phyloP scores from a whole-genome alignment of 2,329 filamentous ascomycete species.

The Aspergillus proliferans region DNA sequence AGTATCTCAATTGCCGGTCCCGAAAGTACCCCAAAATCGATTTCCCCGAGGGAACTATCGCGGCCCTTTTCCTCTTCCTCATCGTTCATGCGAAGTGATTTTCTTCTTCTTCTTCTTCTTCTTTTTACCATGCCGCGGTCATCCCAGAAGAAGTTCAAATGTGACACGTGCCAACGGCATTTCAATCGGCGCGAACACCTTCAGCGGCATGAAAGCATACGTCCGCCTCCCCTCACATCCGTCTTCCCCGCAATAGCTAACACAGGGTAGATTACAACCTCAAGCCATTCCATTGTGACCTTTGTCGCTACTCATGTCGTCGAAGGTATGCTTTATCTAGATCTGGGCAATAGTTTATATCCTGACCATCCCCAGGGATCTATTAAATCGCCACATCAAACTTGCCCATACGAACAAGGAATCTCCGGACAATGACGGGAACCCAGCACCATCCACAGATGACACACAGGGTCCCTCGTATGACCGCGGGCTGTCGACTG shows the following conservation, averaged over 20 bases:
- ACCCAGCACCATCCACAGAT: neutral
- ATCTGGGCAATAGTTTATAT: no score
- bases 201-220: slow-evolving; percentile 7
- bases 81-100: no score
- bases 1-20: no score
- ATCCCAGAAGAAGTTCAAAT: slow-evolving; percentile 1
- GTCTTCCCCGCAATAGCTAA: neutral
- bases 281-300: slow-evolving; percentile 1
- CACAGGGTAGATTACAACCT: slow-evolving; percentile 1
- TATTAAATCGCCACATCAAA: slow-evolving; percentile 4
- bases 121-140: no score
- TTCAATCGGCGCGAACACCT: slow-evolving; percentile 7
- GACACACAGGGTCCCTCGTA: neutral
- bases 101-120: no score
- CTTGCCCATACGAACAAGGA: neutral
- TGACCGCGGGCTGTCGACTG: neutral
- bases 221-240: neutral
- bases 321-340: neutral
- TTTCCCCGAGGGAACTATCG: no score
- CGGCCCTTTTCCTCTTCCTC: no score
- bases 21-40: no score
- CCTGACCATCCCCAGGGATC: neutral
- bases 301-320: slow-evolving; percentile 2
- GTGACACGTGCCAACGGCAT: slow-evolving; percentile 2
- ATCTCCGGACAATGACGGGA: neutral